These are phyloP conservation scores for Tuctoria greenei DNA, from an alignment of 176 grass and related monocot species.

Conservation along the genomic window DNA sequence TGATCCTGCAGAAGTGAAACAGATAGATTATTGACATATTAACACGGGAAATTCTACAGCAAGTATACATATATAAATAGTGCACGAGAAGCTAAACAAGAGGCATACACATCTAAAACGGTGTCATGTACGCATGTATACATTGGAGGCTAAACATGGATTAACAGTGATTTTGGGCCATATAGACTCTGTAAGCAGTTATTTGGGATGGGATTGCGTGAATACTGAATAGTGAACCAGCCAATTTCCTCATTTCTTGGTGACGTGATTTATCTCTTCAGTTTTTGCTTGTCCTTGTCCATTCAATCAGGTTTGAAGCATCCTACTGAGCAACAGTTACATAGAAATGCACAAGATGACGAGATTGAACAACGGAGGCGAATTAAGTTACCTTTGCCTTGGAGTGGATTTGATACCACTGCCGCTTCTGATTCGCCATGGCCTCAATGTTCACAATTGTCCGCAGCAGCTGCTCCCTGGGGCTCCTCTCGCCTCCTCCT, in stretches of 20 bases:
- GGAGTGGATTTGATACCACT: slow-evolving; percentile 84
- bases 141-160: background rate
- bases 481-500: slow-evolving; percentile 36
- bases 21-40: slow-evolving; percentile 17
- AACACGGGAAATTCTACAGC: slow-evolving; percentile 1
- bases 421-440: slow-evolving; percentile 95
- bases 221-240: background rate
- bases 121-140: background rate
- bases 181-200: background rate
- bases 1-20: slow-evolving; percentile 56
- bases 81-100: slow-evolving; percentile 17
- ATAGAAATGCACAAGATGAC: background rate
- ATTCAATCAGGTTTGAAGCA: slow-evolving; percentile 14
- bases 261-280: slow-evolving; percentile 6
- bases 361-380: background rate
- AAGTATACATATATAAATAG: slow-evolving; percentile 19
- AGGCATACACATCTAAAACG: background rate
- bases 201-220: background rate
- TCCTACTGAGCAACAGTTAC: background rate
- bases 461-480: slow-evolving; percentile 57
- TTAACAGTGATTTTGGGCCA: background rate
- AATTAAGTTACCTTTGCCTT: slow-evolving; percentile 57
- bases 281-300: background rate
- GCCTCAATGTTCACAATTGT: slow-evolving; percentile 72
- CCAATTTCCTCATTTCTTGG: slow-evolving; percentile 1